Percentiles rank a stretch among this genome's conserved stretches.
Conservation (phyloP, 2,329 filamentous ascomycete genomes). For the Cryphonectria carpinicola region DNA sequence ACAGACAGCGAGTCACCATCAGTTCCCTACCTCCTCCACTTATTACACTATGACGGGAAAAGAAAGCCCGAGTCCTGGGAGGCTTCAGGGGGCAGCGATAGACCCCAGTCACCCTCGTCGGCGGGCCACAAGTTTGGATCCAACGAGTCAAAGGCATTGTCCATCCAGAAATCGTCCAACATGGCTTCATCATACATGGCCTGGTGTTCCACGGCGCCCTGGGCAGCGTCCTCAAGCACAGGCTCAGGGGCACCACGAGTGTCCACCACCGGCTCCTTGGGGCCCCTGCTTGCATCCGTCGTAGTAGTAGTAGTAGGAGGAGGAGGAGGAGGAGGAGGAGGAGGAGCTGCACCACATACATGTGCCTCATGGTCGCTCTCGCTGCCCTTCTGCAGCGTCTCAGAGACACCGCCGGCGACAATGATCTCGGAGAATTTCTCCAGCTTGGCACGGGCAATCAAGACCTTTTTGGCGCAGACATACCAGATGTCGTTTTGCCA, state of each 20-base stretch:
- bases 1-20: no score
- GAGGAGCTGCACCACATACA: background rate
- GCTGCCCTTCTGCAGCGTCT: background rate
- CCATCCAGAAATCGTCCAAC: conserved; percentile 28
- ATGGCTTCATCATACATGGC: conserved; percentile 26
- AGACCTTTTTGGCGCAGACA: conserved; percentile 51
- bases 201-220: conserved; percentile 13
- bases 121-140: conserved; percentile 32
- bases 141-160: conserved; percentile 31
- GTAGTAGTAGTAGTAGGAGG: background rate
- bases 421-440: conserved; percentile 53
- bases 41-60: background rate
- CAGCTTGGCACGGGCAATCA: conserved; percentile 50
- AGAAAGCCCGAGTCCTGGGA: conserved; percentile 3
- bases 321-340: background rate
- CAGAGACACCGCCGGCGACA: conserved; percentile 35
- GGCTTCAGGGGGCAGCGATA: conserved; percentile 1
- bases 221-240: conserved; percentile 10
- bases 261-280: background rate
- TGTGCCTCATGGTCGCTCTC: background rate
- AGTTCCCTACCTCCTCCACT: background rate
- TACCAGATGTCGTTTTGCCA: conserved; percentile 53
- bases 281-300: background rate
- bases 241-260: conserved; percentile 8
- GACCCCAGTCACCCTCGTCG: conserved; percentile 19